phyloP scores from a whole-genome alignment of 495 filamentous ascomycete genomes.

The Podospora conica region DNA sequence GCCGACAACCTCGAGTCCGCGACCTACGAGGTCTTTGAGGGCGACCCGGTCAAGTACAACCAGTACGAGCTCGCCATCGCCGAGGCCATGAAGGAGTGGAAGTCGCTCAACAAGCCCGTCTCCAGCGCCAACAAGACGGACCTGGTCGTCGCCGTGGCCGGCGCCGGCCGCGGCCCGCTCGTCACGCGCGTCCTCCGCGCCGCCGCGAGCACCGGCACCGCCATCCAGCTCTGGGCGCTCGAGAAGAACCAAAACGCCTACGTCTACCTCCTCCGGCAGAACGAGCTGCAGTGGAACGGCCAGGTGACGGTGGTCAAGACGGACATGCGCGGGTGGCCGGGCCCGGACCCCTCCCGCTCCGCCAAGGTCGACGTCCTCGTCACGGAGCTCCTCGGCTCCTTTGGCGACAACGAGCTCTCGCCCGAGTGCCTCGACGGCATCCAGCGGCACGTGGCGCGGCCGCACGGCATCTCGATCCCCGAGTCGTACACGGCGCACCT shows the following conservation, averaged over 20 bases:
- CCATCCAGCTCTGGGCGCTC: slow-evolving; percentile 80
- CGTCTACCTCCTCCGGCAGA: slow-evolving; percentile 82
- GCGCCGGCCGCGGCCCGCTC: slow-evolving; percentile 84
- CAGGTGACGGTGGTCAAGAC: slow-evolving; percentile 83
- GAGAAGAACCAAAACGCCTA: slow-evolving; percentile 99
- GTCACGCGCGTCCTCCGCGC: slow-evolving; percentile 80
- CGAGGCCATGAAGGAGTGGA: slow-evolving; percentile 78
- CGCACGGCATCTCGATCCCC: slow-evolving; percentile 87
- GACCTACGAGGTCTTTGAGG: slow-evolving; percentile 98
- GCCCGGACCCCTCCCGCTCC: slow-evolving; percentile 44
- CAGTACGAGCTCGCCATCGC: slow-evolving; percentile 86
- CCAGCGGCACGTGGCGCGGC: slow-evolving; percentile 67
- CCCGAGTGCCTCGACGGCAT: slow-evolving; percentile 62
- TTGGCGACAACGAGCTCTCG: slow-evolving; percentile 84
- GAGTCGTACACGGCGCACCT: slow-evolving; percentile 85
- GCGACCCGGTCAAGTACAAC: slow-evolving; percentile 95
- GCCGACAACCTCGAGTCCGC: slow-evolving; percentile 95
- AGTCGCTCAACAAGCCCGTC: slow-evolving; percentile 59
- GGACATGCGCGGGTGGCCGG: slow-evolving; percentile 96
- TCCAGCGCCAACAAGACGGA: slow-evolving; percentile 47
- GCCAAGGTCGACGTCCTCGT: slow-evolving; percentile 85
- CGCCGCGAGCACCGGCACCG: slow-evolving; percentile 64
- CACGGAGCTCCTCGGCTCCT: slow-evolving; percentile 89
- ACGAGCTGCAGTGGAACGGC: slow-evolving; percentile 66
- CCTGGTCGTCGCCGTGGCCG: slow-evolving; percentile 87